A percentile compares a stretch with the other conserved stretches of the same genome.
phyloP scores from a whole-genome alignment of 768 basidiomycete genomes.

The Pholiota molesta region DNA sequence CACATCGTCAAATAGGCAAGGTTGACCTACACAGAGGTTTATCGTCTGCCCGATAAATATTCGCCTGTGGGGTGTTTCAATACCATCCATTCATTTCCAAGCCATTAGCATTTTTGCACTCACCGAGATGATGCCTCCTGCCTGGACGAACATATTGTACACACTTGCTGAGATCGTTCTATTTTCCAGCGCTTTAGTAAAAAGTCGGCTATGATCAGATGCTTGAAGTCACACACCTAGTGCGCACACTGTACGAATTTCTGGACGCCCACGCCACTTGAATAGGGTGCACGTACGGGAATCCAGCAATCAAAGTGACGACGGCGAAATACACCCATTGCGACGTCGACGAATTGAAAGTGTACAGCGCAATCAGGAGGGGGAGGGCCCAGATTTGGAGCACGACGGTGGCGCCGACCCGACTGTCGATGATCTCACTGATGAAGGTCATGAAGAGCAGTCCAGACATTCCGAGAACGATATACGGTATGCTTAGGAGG shows the following conservation, averaged over 20 bases:
- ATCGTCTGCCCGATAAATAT: slow-evolving; percentile 59
- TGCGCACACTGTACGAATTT: slow-evolving; percentile 61
- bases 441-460: slow-evolving; percentile 51
- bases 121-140: slow-evolving; percentile 9
- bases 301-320: slow-evolving; percentile 55
- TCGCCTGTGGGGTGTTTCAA: slow-evolving; percentile 33
- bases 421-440: slow-evolving; percentile 57
- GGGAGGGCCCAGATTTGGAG: slow-evolving; percentile 65
- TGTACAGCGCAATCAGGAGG: slow-evolving; percentile 57
- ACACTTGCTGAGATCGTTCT: slow-evolving; percentile 46
- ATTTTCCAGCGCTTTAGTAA: background rate
- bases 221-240: slow-evolving; percentile 34
- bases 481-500: slow-evolving; percentile 63
- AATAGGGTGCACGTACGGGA: slow-evolving; percentile 47
- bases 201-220: slow-evolving; percentile 17
- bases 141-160: slow-evolving; percentile 61
- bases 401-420: slow-evolving; percentile 49
- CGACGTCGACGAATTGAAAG: slow-evolving; percentile 47
- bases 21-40: slow-evolving; percentile 40
- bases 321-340: slow-evolving; percentile 59
- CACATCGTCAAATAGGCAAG: background rate
- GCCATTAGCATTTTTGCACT: background rate
- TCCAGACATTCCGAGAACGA: slow-evolving; percentile 49
- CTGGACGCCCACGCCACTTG: slow-evolving; percentile 59
- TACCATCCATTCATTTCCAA: background rate